These are phyloP conservation scores for Musa schizocarpa DNA, from an alignment of 176 grass and related monocot species.

Conservation along the genomic window DNA sequence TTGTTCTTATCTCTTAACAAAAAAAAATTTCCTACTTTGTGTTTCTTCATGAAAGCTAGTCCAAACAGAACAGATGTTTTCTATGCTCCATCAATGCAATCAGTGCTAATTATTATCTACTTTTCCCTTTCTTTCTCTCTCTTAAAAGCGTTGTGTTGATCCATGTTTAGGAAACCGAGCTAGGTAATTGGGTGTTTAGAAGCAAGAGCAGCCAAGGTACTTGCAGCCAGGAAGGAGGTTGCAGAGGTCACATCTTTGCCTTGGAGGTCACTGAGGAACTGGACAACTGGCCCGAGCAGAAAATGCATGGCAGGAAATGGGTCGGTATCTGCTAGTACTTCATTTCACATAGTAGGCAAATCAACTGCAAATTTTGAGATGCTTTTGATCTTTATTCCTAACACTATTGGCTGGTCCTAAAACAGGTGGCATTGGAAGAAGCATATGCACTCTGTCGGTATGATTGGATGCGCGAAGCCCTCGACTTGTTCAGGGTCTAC, in stretches of 20 bases:
- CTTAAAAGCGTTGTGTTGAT: neutral
- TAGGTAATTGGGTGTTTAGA: constrained; percentile 65
- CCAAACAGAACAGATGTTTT: too few species aligned
- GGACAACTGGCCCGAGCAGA: constrained; percentile 58
- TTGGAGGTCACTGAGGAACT: constrained; percentile 59
- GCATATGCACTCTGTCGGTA: constrained; percentile 50
- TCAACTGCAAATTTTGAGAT: constrained; percentile 7
- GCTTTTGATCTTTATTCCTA: neutral
- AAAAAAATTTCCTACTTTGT: too few species aligned
- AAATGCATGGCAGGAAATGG: constrained; percentile 56
- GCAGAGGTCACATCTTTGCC: constrained; percentile 65
- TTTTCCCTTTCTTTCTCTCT: neutral
- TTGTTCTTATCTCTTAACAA: too few species aligned
- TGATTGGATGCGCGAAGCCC: constrained; percentile 60
- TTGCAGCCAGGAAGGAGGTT: constrained; percentile 38
- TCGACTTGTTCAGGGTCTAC: constrained; percentile 26
- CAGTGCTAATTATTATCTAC: neutral
- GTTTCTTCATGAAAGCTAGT: too few species aligned
- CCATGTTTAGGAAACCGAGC: constrained; percentile 29
- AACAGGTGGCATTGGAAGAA: constrained; percentile 36
- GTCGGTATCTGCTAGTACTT: constrained; percentile 23
- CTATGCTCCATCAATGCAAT: neutral
- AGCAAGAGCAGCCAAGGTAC: constrained; percentile 62
- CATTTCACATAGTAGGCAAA: neutral
- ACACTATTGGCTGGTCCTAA: neutral